Percentiles rank a stretch among this genome's conserved stretches.
phyloP scores from a whole-genome alignment of 2,329 filamentous ascomycete genomes.

The Colletotrichum cordylinicola region DNA sequence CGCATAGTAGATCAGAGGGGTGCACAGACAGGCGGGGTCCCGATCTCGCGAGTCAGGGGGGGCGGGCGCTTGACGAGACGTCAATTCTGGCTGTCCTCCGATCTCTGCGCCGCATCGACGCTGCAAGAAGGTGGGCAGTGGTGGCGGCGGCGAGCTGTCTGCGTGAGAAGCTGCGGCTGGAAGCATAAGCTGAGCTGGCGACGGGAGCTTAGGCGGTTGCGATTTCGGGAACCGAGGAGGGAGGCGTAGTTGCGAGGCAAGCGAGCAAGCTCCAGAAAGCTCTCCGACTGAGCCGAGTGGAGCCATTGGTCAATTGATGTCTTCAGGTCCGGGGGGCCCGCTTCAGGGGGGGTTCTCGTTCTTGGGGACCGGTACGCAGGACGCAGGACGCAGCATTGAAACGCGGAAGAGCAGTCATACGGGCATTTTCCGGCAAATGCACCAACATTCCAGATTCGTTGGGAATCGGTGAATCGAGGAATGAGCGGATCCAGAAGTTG shows the following conservation, averaged over 20 bases:
- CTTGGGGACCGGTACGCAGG: neutral
- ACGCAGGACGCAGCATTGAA: neutral
- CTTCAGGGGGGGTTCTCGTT: conserved; percentile 8
- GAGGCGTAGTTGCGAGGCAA: neutral
- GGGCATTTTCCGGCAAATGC: neutral
- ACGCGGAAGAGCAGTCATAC: conserved; percentile 6
- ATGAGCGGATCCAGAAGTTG: neutral
- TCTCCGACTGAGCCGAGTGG: neutral
- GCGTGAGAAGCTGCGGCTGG: neutral
- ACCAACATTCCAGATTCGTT: conserved; percentile 9
- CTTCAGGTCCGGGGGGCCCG: neutral
- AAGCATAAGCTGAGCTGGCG: neutral
- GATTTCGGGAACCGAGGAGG: neutral
- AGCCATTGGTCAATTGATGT: conserved; percentile 14
- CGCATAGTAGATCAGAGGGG: conserved; percentile 8
- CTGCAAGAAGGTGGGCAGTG: neutral
- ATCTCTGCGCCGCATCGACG: neutral
- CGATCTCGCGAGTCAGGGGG: conserved; percentile 8
- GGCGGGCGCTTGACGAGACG: neutral
- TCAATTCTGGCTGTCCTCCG: neutral
- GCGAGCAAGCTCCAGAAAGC: conserved; percentile 19
- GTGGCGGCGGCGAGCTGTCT: neutral
- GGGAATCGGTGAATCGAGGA: neutral
- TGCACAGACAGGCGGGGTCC: neutral
- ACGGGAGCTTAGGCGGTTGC: neutral